Conservation (phyloP, 805 yeast genomes). For the Saccharomycopsis synnaedendra region DNA sequence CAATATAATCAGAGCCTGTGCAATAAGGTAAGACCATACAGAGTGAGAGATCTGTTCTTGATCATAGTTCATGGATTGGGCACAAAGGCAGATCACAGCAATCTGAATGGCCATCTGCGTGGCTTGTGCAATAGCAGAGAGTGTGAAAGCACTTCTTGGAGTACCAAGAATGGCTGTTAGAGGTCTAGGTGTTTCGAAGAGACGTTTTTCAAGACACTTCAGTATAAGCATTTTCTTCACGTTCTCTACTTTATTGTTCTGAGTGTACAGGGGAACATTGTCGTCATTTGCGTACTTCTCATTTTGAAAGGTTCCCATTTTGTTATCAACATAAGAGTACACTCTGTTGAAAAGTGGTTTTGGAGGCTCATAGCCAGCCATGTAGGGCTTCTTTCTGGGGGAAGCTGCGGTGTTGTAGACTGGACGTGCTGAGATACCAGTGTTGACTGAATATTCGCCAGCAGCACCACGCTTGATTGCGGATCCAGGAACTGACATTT, state of each 20-base stretch:
- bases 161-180: slow-evolving; percentile 6
- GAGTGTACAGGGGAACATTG: neutral
- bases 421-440: neutral
- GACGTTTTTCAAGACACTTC: slow-evolving; percentile 4
- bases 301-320: neutral
- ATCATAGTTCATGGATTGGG: slow-evolving; percentile 10
- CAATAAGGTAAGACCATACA: slow-evolving; percentile 14
- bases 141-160: slow-evolving; percentile 10
- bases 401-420: neutral
- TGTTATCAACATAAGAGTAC: slow-evolving; percentile 8
- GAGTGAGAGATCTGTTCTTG: slow-evolving; percentile 6
- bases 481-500: neutral
- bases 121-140: slow-evolving; percentile 7
- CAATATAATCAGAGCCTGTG: slow-evolving; percentile 14
- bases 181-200: slow-evolving; percentile 7
- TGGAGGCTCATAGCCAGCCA: neutral
- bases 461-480: neutral
- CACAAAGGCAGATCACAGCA: slow-evolving; percentile 6
- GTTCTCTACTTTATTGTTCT: neutral
- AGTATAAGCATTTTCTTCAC: slow-evolving; percentile 5
- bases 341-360: slow-evolving; percentile 3
- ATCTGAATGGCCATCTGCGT: slow-evolving; percentile 13
- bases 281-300: too few relatives aligned
- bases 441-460: neutral
- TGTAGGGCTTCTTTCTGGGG: slow-evolving; percentile 5